Evolutionary conservation across 495 filamentous ascomycete genomes (phyloP).

Genomic region (Podospora conica): DNA sequence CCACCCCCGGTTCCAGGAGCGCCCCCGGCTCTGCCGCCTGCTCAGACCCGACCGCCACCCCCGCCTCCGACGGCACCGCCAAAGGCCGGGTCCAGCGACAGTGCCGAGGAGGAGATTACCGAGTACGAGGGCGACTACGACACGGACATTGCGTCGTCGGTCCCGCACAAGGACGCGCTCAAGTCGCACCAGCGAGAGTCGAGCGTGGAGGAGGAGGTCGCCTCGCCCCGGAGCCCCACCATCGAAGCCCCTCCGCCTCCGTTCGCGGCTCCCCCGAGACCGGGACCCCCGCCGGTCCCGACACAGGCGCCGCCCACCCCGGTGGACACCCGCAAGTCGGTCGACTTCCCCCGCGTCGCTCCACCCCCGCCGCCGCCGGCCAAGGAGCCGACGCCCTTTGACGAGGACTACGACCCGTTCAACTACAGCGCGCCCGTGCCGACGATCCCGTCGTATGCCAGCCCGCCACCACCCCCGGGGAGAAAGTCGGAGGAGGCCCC

Average conservation of each 20-base stretch:
- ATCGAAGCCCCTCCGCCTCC: conserved; percentile 40
- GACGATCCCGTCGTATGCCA: conserved; percentile 38
- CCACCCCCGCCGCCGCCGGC: conserved; percentile 52
- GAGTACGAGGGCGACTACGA: conserved; percentile 99
- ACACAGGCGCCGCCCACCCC: conserved; percentile 50
- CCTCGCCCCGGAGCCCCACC: conserved; percentile 42
- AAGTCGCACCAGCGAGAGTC: conserved; percentile 74
- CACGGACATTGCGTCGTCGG: conserved; percentile 89
- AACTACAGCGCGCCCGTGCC: conserved; percentile 51
- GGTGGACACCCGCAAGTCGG: conserved; percentile 42
- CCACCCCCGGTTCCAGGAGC: conserved; percentile 46
- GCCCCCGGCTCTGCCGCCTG: conserved; percentile 45
- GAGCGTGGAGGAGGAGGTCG: conserved; percentile 56
- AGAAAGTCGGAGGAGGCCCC: conserved; percentile 21
- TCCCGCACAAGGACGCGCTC: conserved; percentile 83
- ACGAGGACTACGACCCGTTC: conserved; percentile 71
- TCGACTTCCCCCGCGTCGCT: conserved; percentile 64
- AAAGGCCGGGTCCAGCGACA: conserved; percentile 50
- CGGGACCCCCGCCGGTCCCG: conserved; percentile 55
- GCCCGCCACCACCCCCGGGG: conserved; percentile 46
- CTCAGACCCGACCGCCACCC: conserved; percentile 64
- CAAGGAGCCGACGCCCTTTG: conserved; percentile 42
- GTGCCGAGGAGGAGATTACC: conserved; percentile 71
- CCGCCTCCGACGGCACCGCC: conserved; percentile 55
- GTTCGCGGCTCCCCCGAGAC: conserved; percentile 39